Evolutionary conservation across 179 eudicot species (phyloP), one percentile per base, ranked within the genome.

Genomic region (Kewa caespitosa): DNA sequence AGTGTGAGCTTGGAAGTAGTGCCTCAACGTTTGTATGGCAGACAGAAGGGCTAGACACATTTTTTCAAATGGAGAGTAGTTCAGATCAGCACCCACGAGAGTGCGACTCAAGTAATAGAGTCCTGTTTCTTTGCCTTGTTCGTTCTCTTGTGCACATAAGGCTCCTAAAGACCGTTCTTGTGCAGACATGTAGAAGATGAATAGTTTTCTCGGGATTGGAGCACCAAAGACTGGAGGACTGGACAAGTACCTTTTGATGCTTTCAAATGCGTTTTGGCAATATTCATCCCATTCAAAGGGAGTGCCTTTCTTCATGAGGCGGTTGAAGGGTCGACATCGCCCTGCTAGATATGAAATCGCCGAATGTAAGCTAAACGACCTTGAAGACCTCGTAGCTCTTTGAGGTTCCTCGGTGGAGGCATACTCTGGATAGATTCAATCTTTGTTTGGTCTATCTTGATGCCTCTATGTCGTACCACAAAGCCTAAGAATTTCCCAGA

Each of bases 1-100:
- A 0, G 73, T 55, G 20, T 79, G 73, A 3, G 77, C 78, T 43
- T 65, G 50, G 15, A 74, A 41, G 30, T 74, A 74, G 4, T 79
- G 77, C 8, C 60, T 27, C 28, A 73, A 20, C 34, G 75, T 76
- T 25, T 80, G 67, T 11, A 65, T 65, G 1, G 76, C 38, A 59
- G 76, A 28, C 27, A 80, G 28, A 8, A 75, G 50, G 1, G 79
- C 76, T 5, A 80, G 8, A 2, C 80, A 72, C 4, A 72, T 72
- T 25, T 75, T 66, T 22, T 67, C 32, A 0, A 54, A 34, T 0
- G 61, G 70, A 6, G 70, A 42, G 34, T 74, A 74, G 25, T 74
- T 74, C 2, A 46, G 6, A 6, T 75, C 66, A 7, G 55, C 72
- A 6, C 78, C 70, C 1, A 73, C 68, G 8, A 73, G 36, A 1